Evolutionary conservation across 2,329 filamentous ascomycete species (phyloP).

Genomic region (Cordyceps javanica): DNA sequence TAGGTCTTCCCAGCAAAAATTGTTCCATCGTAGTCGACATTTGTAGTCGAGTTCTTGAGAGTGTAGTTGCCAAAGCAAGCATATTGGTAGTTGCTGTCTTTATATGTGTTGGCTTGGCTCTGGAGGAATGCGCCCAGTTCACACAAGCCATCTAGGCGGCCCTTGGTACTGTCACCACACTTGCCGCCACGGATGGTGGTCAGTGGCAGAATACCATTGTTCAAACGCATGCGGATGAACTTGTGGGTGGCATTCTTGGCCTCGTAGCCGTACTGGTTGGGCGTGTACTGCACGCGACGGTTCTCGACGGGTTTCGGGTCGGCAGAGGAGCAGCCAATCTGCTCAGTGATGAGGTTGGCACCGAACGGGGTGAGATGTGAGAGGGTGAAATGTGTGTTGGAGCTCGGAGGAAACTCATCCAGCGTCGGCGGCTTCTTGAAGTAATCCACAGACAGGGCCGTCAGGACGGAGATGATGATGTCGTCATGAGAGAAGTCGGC

Average conservation of each 20-base stretch:
- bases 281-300: conserved; percentile 34
- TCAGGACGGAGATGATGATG: conserved; percentile 50
- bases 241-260: conserved; percentile 35
- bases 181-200: conserved; percentile 39
- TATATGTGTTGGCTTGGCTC: conserved; percentile 32
- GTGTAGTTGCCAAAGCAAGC: conserved; percentile 44
- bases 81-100: conserved; percentile 39
- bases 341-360: conserved; percentile 47
- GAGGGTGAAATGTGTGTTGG: conserved; percentile 41
- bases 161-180: conserved; percentile 24
- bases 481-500: conserved; percentile 84
- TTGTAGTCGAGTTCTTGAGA: conserved; percentile 28
- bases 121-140: conserved; percentile 33
- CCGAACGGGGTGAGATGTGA: conserved; percentile 49
- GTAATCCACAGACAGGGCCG: conserved; percentile 47
- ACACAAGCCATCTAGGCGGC: conserved; percentile 40
- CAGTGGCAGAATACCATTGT: conserved; percentile 42
- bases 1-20: conserved; percentile 19
- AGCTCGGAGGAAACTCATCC: conserved; percentile 34
- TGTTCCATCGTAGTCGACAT: conserved; percentile 37
- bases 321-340: conserved; percentile 41
- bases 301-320: conserved; percentile 33
- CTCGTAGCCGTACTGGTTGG: conserved; percentile 39
- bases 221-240: conserved; percentile 43
- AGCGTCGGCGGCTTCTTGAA: conserved; percentile 41